Evolutionary conservation across 2,329 filamentous ascomycete genomes (phyloP), one percentile per base, ranked within the genome.

Genomic region (Karstenula rhodostoma): DNA sequence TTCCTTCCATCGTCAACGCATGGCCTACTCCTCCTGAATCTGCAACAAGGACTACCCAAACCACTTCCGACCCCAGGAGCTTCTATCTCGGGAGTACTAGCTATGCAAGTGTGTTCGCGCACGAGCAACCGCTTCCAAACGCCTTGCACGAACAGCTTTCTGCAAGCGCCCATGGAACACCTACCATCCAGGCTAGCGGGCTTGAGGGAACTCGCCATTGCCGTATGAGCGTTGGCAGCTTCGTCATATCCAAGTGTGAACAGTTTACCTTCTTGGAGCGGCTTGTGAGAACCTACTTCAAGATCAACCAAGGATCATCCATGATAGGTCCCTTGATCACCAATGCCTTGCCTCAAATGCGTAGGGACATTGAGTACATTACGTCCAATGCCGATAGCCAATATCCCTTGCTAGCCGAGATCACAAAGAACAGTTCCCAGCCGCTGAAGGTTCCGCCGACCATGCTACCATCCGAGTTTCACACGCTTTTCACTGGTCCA

Each of bases 31-130:
- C 73, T 46, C 69, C 73, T 47, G 70, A 73, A 5, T 70, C 72
- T 43, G 60, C 64, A 3, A 59, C 67, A 13, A 69, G 66, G 50
- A 60, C 68, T 32, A 63, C 65, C 12, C 65, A 65, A 54, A 66
- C 54, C n/a, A 60, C 50, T 4, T 64, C 68, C n/a, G 69, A 75
- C 44, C 62, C 62, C 10, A 64, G 73, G 49, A 69, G 68, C 33
- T 77, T 75, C 56, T 77, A 73, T 54, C 62, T 77, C 17, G 75
- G 74, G 1, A 77, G 74, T 8, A 77, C 75, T 8, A 77, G 75
- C 58, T 77, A 77, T 64, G 74, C 75, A 5, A 70, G 70, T 40
- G 73, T 77, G 0, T 77, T 77, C 42, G 70, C 70, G 2, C 73
- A 74, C 56, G 68, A 76, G 32, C 63, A 63, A 8, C 68, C 73